These are phyloP conservation scores for Lagenidium giganteum DNA, from an alignment of 352 stramenopile genomes.

Conservation along the genomic window DNA sequence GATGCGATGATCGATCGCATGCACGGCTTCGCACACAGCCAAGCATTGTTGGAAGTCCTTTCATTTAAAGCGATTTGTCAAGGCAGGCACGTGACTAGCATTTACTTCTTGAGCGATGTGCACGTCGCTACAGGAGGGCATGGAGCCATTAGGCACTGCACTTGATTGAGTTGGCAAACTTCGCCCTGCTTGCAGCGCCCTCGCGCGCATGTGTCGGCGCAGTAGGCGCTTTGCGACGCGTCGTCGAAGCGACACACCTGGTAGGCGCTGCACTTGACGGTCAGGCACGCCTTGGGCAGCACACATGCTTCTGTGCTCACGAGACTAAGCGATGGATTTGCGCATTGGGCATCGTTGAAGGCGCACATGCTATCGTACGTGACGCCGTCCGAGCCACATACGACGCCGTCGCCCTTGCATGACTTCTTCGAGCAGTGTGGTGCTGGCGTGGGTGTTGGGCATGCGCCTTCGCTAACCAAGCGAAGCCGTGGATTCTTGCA, in stretches of 20 bases:
- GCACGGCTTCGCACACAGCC: too few relatives aligned
- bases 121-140: constrained; percentile 55
- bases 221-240: constrained; percentile 28
- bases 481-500: constrained; percentile 34
- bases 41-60: too few relatives aligned
- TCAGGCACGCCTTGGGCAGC: constrained; percentile 34
- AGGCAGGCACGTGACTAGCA: too few relatives aligned
- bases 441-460: constrained; percentile 25
- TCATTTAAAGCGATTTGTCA: too few relatives aligned
- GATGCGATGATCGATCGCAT: too few relatives aligned
- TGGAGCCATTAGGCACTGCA: constrained; percentile 46
- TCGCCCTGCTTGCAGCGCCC: constrained; percentile 42
- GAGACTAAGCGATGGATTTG: background rate
- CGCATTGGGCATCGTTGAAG: background rate
- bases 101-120: too few relatives aligned
- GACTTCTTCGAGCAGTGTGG: constrained; percentile 33
- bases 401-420: constrained; percentile 14
- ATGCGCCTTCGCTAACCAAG: constrained; percentile 36
- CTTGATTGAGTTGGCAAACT: constrained; percentile 34
- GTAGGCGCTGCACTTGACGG: constrained; percentile 37
- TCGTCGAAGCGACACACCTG: constrained; percentile 37
- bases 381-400: constrained; percentile 20
- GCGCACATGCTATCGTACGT: constrained; percentile 1
- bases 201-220: constrained; percentile 38
- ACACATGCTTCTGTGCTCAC: constrained; percentile 38